Base-by-base conservation (phyloP, 2,329 filamentous ascomycete genomes). In the Aureobasidium leucospermi region DNA sequence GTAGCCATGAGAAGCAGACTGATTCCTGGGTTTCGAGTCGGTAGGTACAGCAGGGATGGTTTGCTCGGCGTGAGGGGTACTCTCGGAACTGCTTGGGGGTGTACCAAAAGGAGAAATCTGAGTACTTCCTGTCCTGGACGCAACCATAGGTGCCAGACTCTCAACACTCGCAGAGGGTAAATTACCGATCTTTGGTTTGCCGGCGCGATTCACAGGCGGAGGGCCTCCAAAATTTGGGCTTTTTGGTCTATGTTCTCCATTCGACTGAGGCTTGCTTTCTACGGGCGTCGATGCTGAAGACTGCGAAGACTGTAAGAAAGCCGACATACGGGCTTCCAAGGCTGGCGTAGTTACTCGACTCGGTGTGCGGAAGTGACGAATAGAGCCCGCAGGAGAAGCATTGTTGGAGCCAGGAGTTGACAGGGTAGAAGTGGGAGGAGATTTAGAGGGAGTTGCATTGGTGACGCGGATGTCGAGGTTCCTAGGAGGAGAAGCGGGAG, bases 51-150 rank as follows among this genome's bases (percentile, higher is more conserved):
- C 28, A 28, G 56, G 46, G 23, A 13, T n/a, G n/a, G 46, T 10
- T n/a, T 45, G 29, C 13, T 59, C 58, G 6, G 47, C 55, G 8
- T 52, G 65, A 11, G 73, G 75, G 4, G 69, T 69, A 45, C 81
- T 86, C 59, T 82, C 85, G 4, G 83, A 82, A 68, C 87, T 93
- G 65, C 85, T 86, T 0, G 92, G 90, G 16, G 91, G 91, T 38
- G 90, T 96, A 67, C 80, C 91, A 69, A 96, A 96, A 0, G 93
- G 92, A 1, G 93, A 96, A 36, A 62, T 39, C 7, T 57, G 57
- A 23, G 53, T 56, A 13, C 41, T 56, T 19, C 48, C 48, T n/a
- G 46, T 45, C 31, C 41, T 58, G 28, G 19, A 16, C 10, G 19
- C 34, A 11, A 16, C 38, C 10, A 23, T 62, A 3, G 72, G 67